phyloP scores from a whole-genome alignment of 768 basidiomycete genomes.

The Bullera alba region DNA sequence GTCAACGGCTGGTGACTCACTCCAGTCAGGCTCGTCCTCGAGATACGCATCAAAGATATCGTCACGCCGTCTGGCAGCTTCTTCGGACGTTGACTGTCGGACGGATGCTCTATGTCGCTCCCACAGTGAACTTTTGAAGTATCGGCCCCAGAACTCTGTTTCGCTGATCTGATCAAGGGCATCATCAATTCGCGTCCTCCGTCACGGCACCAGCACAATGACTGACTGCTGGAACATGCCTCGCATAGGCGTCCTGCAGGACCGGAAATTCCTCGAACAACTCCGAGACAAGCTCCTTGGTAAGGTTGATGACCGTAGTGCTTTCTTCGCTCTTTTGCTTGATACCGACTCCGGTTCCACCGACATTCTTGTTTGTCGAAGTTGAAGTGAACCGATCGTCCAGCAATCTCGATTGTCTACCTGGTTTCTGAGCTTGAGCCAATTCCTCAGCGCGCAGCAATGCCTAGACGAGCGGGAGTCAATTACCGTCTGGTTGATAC shows the following conservation, averaged over 20 bases:
- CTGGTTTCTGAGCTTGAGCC: conserved; percentile 41
- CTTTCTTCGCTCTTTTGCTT: conserved; percentile 82
- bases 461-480: conserved; percentile 10
- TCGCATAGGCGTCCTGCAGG: conserved; percentile 81
- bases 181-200: not conserved
- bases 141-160: conserved; percentile 91
- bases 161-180: conserved; percentile 62
- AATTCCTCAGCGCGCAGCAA: conserved; percentile 41
- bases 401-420: conserved; percentile 42
- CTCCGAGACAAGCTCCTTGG: conserved; percentile 69
- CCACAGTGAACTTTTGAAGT: conserved; percentile 93
- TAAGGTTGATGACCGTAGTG: conserved; percentile 31
- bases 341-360: conserved; percentile 40
- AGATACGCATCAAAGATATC: conserved; percentile 91
- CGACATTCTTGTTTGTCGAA: conserved; percentile 65
- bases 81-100: conserved; percentile 64
- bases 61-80: conserved; percentile 77
- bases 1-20: conserved; percentile 49
- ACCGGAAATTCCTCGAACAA: conserved; percentile 98
- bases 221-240: conserved; percentile 75
- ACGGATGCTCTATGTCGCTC: conserved; percentile 90
- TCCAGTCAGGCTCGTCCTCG: conserved; percentile 90
- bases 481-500: conserved; percentile 9
- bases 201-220: conserved; percentile 1
- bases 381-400: conserved; percentile 56